Conservation (phyloP, 2,329 filamentous ascomycete species). For the Hymenotorrendiella dingleyae region DNA sequence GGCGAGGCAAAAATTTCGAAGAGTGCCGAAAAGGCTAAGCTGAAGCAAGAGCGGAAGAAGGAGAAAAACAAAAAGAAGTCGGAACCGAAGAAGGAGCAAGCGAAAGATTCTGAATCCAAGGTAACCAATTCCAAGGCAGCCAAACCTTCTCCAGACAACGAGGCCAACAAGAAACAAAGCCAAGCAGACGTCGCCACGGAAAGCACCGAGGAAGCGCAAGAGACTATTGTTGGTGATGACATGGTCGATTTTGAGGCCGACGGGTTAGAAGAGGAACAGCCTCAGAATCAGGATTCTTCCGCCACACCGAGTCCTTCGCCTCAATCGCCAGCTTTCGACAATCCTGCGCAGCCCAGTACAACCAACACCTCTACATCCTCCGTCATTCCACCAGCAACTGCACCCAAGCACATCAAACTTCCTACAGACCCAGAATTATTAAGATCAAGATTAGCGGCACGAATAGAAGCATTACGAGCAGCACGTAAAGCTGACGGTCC, state of each 20-base stretch:
- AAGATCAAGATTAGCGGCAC: conserved; percentile 71
- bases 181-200: conserved; percentile 17
- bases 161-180: conserved; percentile 12
- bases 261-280: conserved; percentile 41
- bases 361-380: conserved; percentile 67
- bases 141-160: neutral
- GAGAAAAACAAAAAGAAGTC: conserved; percentile 38
- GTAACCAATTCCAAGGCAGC: conserved; percentile 4
- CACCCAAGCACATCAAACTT: conserved; percentile 60
- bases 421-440: conserved; percentile 69
- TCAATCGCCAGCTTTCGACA: conserved; percentile 59
- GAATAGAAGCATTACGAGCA: conserved; percentile 78
- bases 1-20: conserved; percentile 32
- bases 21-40: conserved; percentile 17
- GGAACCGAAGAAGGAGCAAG: conserved; percentile 37
- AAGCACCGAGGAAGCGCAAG: conserved; percentile 21
- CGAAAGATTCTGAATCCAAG: conserved; percentile 26
- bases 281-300: conserved; percentile 33
- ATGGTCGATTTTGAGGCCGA: conserved; percentile 41
- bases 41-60: conserved; percentile 31
- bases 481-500: conserved; percentile 81
- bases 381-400: conserved; percentile 51
- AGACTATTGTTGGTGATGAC: conserved; percentile 26
- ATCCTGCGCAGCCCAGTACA: conserved; percentile 43
- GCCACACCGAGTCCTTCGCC: conserved; percentile 43